Evolutionary conservation across 257 asterid species (phyloP).

Genomic region (Coffea eugenioides): DNA sequence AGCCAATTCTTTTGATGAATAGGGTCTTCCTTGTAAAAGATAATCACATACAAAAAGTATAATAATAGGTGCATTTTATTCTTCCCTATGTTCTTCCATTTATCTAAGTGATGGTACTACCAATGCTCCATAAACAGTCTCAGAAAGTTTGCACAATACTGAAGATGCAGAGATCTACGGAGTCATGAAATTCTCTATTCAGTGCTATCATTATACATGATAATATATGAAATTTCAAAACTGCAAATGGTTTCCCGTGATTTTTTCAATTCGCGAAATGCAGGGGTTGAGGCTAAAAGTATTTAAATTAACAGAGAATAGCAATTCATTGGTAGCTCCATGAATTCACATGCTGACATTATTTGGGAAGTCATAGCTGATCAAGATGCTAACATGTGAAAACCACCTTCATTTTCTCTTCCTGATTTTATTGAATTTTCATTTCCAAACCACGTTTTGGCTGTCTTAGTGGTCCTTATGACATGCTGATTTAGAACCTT

Average conservation of each 20-base stretch:
- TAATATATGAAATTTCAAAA: neutral
- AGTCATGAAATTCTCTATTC: neutral
- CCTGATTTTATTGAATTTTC: neutral
- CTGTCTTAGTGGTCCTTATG: neutral
- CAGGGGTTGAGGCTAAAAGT: neutral
- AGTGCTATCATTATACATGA: neutral
- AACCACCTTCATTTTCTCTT: slow-evolving; percentile 9
- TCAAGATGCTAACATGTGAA: neutral
- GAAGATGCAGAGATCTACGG: neutral
- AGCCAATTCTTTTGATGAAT: neutral
- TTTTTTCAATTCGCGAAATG: neutral
- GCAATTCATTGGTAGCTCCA: neutral
- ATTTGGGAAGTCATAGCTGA: neutral
- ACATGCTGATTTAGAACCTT: neutral
- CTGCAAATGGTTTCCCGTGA: neutral
- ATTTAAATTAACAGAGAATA: neutral
- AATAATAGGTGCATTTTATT: neutral
- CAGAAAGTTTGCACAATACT: neutral
- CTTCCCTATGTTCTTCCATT: slow-evolving; percentile 5
- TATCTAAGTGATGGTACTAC: neutral
- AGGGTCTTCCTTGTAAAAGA: no score
- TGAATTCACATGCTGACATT: neutral
- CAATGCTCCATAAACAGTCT: neutral
- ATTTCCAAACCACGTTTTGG: neutral
- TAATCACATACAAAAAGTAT: neutral